A percentile compares a stretch with the other conserved stretches of the same genome.
phyloP scores from a whole-genome alignment of 768 basidiomycete species.

The Dioszegia hungarica region DNA sequence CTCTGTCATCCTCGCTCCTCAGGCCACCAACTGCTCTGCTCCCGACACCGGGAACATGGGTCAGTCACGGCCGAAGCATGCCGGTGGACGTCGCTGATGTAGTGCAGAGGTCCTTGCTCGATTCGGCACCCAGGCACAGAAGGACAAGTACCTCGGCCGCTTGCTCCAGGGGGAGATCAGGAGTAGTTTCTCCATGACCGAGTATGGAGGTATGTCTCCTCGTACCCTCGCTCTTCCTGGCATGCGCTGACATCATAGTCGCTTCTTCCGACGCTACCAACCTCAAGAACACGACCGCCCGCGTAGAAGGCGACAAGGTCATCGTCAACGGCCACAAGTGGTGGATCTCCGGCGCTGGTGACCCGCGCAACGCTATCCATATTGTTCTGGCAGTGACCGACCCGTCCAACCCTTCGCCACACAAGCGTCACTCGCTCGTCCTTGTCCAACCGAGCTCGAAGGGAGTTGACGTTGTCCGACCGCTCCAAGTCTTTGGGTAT shows the following conservation, averaged over 20 bases:
- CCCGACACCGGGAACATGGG: slow-evolving; percentile 99
- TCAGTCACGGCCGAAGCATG: slow-evolving; percentile 47
- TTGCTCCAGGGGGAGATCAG: slow-evolving; percentile 88
- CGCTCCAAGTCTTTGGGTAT: slow-evolving; percentile 89
- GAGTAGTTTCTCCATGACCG: slow-evolving; percentile 90
- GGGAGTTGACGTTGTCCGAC: slow-evolving; percentile 84
- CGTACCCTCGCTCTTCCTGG: not conserved
- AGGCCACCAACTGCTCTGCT: slow-evolving; percentile 87
- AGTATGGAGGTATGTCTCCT: slow-evolving; percentile 74
- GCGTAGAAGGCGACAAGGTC: slow-evolving; percentile 78
- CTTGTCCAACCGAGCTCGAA: slow-evolving; percentile 83
- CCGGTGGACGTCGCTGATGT: not conserved
- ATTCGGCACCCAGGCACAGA: slow-evolving; percentile 86
- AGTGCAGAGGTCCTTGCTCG: slow-evolving; percentile 86
- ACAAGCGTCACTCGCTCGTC: slow-evolving; percentile 88
- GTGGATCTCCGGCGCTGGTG: slow-evolving; percentile 97
- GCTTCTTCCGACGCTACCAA: slow-evolving; percentile 96
- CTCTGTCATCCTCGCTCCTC: slow-evolving; percentile 72
- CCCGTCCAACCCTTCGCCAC: slow-evolving; percentile 66
- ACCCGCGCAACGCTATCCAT: slow-evolving; percentile 81
- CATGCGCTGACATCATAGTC: slow-evolving; percentile 51
- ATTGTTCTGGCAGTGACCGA: slow-evolving; percentile 83
- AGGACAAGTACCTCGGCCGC: slow-evolving; percentile 81
- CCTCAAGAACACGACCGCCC: slow-evolving; percentile 68
- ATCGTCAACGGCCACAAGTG: slow-evolving; percentile 97